These are phyloP conservation scores for Hypoxylon sp. DNA, from an alignment of 2,329 filamentous ascomycete species.

Conservation along the genomic window DNA sequence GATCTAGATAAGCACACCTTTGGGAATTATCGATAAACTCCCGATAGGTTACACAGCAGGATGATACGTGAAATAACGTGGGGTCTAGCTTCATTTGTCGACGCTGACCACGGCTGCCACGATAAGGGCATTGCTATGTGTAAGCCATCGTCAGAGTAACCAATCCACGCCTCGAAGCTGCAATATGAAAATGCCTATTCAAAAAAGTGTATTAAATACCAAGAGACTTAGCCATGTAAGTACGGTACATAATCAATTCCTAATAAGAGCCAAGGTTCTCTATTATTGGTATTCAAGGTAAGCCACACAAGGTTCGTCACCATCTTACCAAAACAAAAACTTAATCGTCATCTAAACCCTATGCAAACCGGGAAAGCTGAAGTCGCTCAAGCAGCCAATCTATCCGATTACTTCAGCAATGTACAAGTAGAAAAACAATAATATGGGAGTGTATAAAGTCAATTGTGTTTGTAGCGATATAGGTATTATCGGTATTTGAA, in stretches of 20 bases:
- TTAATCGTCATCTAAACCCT: slow-evolving; percentile 5
- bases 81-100: slow-evolving; percentile 4
- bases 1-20: slow-evolving; percentile 27
- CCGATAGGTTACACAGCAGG: slow-evolving; percentile 12
- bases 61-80: slow-evolving; percentile 6
- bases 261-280: neutral
- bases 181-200: neutral
- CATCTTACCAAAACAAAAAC: neutral
- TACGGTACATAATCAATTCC: slow-evolving; percentile 7
- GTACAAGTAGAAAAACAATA: neutral
- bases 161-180: neutral
- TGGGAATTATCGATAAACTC: slow-evolving; percentile 8
- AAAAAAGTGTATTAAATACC: neutral
- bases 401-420: slow-evolving; percentile 2
- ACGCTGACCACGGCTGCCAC: neutral
- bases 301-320: neutral
- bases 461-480: slow-evolving; percentile 14
- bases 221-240: neutral
- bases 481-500: slow-evolving; percentile 13
- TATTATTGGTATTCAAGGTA: neutral
- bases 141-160: slow-evolving; percentile 1
- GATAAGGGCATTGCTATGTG: slow-evolving; percentile 4
- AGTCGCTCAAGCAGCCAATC: neutral
- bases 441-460: neutral
- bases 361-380: slow-evolving; percentile 3